These are phyloP conservation scores for Penicillium sp. DNA, from an alignment of 2,329 filamentous ascomycete species.

Conservation along the genomic window DNA sequence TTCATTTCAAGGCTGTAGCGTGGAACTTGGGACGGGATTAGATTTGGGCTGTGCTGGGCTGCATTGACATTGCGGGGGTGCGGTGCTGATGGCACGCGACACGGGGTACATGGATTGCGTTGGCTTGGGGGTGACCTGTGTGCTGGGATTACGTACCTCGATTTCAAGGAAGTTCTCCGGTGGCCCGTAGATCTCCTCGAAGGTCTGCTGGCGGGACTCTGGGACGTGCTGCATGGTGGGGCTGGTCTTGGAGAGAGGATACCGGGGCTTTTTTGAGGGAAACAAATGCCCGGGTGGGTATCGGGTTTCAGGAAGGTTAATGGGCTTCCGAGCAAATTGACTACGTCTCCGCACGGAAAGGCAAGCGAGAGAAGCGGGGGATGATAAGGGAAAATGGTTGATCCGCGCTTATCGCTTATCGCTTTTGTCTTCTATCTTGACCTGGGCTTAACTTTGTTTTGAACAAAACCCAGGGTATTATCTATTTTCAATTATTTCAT, in stretches of 20 bases:
- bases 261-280: not conserved
- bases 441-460: no score
- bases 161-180: conserved; percentile 99
- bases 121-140: not conserved
- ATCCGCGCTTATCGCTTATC: conserved; percentile 10
- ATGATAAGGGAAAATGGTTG: conserved; percentile 13
- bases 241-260: not conserved
- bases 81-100: not conserved
- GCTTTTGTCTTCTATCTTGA: not conserved
- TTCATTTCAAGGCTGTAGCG: not conserved
- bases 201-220: conserved; percentile 81
- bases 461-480: no score
- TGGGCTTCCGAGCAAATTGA: not conserved
- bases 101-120: not conserved
- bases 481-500: no score
- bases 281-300: not conserved
- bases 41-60: not conserved
- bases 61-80: not conserved
- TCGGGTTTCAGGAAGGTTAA: not conserved
- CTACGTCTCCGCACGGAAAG: not conserved
- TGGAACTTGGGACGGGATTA: not conserved
- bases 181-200: conserved; percentile 97
- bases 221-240: conserved; percentile 63
- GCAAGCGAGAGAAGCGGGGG: conserved; percentile 10
- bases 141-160: conserved; percentile 61